A percentile compares a stretch with the other conserved stretches of the same genome.
phyloP scores from a whole-genome alignment of 495 filamentous ascomycete genomes.

The Penicillium herquei region DNA sequence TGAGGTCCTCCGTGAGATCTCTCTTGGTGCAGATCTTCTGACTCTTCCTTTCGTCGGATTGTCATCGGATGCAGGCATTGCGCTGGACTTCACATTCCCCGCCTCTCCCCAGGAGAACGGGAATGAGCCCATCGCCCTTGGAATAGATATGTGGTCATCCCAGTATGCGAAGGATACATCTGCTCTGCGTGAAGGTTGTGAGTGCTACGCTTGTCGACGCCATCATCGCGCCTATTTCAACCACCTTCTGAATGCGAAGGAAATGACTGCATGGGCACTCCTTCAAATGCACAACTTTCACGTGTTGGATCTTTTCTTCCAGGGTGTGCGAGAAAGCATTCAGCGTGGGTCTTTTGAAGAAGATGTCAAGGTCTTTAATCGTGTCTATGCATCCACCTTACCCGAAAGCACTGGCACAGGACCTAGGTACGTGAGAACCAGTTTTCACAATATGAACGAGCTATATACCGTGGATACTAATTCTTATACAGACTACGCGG shows the following conservation, averaged over 20 bases:
- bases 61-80: constrained; percentile 82
- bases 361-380: constrained; percentile 54
- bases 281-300: constrained; percentile 88
- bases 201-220: constrained; percentile 78
- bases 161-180: constrained; percentile 54
- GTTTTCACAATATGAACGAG: too few species aligned
- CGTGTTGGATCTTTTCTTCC: constrained; percentile 71
- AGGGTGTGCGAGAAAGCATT: constrained; percentile 61
- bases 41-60: constrained; percentile 68
- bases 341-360: constrained; percentile 60
- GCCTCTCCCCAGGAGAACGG: constrained; percentile 24
- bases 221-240: constrained; percentile 87
- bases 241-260: constrained; percentile 81
- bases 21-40: constrained; percentile 76
- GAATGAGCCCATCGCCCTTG: constrained; percentile 52
- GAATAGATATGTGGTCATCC: constrained; percentile 69
- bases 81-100: constrained; percentile 77
- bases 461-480: background rate
- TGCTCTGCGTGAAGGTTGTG: constrained; percentile 60
- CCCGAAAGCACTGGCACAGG: constrained; percentile 73
- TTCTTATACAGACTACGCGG: constrained; percentile 60
- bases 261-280: constrained; percentile 95
- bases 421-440: constrained; percentile 56
- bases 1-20: constrained; percentile 67
- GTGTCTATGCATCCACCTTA: constrained; percentile 62